Base-by-base conservation (phyloP, 495 filamentous ascomycete genomes). In the Neurospora hispaniola region DNA sequence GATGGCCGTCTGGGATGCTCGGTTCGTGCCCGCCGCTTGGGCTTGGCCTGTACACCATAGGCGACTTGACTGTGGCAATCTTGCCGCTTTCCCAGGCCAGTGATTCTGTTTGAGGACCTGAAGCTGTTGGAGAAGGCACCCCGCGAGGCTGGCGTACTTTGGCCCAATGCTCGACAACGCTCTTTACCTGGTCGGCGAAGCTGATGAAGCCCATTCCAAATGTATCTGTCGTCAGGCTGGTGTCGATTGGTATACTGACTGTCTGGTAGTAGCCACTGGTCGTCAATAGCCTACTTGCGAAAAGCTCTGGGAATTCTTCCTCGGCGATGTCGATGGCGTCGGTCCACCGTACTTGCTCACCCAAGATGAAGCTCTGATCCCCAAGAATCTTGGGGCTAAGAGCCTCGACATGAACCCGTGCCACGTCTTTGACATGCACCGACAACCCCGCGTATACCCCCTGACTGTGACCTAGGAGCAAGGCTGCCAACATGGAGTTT, bases 121-220 rank as follows among this genome's bases (percentile, higher is more conserved):
- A 35, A 38, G 14, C 54, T 8, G 54, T 35, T 66, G 54, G 18
- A 38, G 54, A 66, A 1, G 75, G 73, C 79, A 83, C 35, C 84
- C 82, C 42, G 74, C 18, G 54, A 66, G 27, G 12, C 27, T 66
- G 54, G 23, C 54, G 54, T 66, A 66, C 54, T 66, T 35, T 66
- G 54, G 27, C 54, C 54, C 54, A 66, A 1, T 66, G 54, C 27
- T 66, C 76, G 14, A 82, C 78, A 3, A 81, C 76, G 74, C 79
- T 82, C 77, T 80, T 79, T 10, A 88, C 80, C 72, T 85, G 85
- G 73, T 88, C 83, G 75, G 84, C 81, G 75, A 84, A 87, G 31
- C 76, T 74, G 20, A 73, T 71, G 72, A 85, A 84, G 68, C 81
- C 76, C 78, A 86, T 83, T 6, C 85, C 85, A 77, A 89, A 85